A percentile compares a stretch with the other conserved stretches of the same genome.
Conservation (phyloP, 1,284 basidiomycete species). For the Rhizopogon parksii region DNA sequence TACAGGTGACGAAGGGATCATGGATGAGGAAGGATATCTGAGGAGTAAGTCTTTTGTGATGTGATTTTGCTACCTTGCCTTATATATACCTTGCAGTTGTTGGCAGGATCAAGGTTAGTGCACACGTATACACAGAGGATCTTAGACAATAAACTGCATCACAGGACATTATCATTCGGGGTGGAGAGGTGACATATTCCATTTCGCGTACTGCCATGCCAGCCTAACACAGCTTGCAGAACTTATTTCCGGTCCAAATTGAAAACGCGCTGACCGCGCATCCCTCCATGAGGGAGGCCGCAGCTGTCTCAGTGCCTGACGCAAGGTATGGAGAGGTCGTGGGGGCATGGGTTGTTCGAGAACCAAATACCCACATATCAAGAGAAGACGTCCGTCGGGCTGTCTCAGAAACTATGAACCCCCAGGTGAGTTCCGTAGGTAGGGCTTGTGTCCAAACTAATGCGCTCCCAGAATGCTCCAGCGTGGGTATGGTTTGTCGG, state of each 20-base stretch:
- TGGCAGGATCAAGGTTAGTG: conserved; percentile 61
- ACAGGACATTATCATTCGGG: conserved; percentile 82
- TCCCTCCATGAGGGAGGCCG: conserved; percentile 62
- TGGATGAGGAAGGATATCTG: conserved; percentile 81
- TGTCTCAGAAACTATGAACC: conserved; percentile 62
- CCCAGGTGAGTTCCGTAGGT: conserved; percentile 46
- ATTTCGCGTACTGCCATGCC: background rate
- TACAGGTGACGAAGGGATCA: conserved; percentile 77
- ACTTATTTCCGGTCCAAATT: conserved; percentile 80
- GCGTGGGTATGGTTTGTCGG: conserved; percentile 79
- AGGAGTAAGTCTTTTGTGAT: conserved; percentile 39
- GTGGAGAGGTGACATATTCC: conserved; percentile 56
- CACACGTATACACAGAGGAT: background rate
- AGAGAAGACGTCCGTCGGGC: conserved; percentile 45
- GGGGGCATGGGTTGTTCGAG: conserved; percentile 66
- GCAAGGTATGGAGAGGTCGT: conserved; percentile 68
- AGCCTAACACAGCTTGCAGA: conserved; percentile 34
- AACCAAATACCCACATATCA: conserved; percentile 36
- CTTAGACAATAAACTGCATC: background rate
- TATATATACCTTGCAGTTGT: conserved; percentile 45
- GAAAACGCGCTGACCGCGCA: conserved; percentile 69
- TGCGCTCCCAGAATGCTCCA: conserved; percentile 55
- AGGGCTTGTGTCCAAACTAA: background rate
- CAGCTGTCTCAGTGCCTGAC: conserved; percentile 71
- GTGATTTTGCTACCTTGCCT: conserved; percentile 2